Evolutionary conservation across 2,329 filamentous ascomycete genomes (phyloP).

Genomic region (Leptographium lundbergii): DNA sequence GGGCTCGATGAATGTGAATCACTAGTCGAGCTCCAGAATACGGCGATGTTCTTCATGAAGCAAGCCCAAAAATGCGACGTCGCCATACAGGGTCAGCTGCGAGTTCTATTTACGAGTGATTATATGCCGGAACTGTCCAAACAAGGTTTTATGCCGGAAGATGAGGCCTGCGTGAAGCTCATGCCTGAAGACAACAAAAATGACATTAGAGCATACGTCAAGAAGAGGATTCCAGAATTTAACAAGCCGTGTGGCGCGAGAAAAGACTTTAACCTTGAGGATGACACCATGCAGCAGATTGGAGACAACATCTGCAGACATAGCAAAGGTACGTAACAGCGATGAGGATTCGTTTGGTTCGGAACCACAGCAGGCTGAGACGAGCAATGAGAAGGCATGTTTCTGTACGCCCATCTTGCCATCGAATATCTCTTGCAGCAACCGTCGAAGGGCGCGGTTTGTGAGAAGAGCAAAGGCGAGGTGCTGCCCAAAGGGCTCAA

Average conservation of each 20-base stretch:
- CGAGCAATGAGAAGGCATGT: not conserved
- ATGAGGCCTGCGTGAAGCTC: not conserved
- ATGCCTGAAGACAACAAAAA: not conserved
- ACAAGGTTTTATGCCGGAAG: too few relatives aligned
- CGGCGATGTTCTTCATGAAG: not conserved
- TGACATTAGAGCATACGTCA: not conserved
- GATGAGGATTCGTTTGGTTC: not conserved
- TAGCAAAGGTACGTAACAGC: not conserved
- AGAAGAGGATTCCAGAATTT: not conserved
- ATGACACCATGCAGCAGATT: not conserved
- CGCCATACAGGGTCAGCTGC: not conserved
- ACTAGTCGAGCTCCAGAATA: too few relatives aligned
- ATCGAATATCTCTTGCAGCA: not conserved
- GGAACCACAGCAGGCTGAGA: not conserved
- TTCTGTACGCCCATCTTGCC: not conserved
- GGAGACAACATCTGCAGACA: not conserved
- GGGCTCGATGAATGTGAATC: not conserved
- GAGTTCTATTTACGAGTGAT: not conserved
- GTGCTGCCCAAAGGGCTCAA: not conserved
- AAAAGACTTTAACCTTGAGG: not conserved
- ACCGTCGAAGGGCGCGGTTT: too few relatives aligned
- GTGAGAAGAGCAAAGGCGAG: too few relatives aligned
- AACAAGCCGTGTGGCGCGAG: too few relatives aligned
- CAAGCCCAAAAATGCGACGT: not conserved
- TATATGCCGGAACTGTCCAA: not conserved